Evolutionary conservation across 2,329 filamentous ascomycete species (phyloP).

Genomic region (Calonectria multiphialidica): DNA sequence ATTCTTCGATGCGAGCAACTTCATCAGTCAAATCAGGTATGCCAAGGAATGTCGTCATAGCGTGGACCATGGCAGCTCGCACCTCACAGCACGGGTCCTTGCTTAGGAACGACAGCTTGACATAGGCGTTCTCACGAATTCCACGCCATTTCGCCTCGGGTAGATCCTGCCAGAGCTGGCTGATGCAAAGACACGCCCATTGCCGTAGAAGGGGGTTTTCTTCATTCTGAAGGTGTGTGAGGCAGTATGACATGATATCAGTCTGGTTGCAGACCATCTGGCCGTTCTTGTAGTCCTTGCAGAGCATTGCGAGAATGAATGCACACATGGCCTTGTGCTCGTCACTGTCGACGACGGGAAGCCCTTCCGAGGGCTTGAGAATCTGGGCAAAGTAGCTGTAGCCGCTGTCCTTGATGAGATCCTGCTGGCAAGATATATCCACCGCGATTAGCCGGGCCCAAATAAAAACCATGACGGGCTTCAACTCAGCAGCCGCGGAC

Average conservation of each 20-base stretch:
- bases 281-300: slow-evolving; percentile 92
- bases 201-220: slow-evolving; percentile 91
- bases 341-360: slow-evolving; percentile 88
- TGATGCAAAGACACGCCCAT: slow-evolving; percentile 96
- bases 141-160: slow-evolving; percentile 96
- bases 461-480: slow-evolving; percentile 99
- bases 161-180: slow-evolving; percentile 92
- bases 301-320: slow-evolving; percentile 97
- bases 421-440: slow-evolving; percentile 91
- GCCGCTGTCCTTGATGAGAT: slow-evolving; percentile 95
- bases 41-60: slow-evolving; percentile 92
- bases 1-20: slow-evolving; percentile 90
- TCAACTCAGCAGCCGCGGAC: slow-evolving; percentile 92
- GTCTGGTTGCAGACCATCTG: slow-evolving; percentile 92
- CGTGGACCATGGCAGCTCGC: slow-evolving; percentile 91
- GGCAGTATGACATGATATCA: slow-evolving; percentile 89
- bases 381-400: slow-evolving; percentile 98
- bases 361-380: slow-evolving; percentile 83
- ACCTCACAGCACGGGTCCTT: slow-evolving; percentile 94
- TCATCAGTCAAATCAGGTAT: slow-evolving; percentile 94
- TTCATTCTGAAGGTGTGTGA: slow-evolving; percentile 85
- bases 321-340: slow-evolving; percentile 99
- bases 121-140: slow-evolving; percentile 88
- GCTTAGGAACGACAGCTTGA: slow-evolving; percentile 82
- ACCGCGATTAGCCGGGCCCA: slow-evolving; percentile 97